Percentiles rank a stretch among this genome's conserved stretches.
These are phyloP conservation scores for Trichoderma simmonsii DNA, from an alignment of 2,329 filamentous ascomycete genomes.

Conservation along the genomic window DNA sequence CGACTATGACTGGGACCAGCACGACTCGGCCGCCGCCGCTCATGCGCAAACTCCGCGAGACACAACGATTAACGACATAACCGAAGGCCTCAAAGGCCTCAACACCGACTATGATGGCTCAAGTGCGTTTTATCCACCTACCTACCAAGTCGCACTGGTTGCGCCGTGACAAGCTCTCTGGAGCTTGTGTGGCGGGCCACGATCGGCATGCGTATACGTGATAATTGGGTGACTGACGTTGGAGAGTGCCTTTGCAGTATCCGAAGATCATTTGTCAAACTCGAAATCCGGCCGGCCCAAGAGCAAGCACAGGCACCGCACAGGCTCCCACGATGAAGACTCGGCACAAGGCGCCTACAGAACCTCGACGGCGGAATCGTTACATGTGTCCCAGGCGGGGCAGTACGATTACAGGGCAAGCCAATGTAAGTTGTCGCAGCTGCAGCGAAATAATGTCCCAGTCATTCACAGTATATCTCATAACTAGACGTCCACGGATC, in stretches of 20 bases:
- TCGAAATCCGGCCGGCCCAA: constrained; percentile 19
- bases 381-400: constrained; percentile 12
- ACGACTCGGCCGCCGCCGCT: constrained; percentile 4
- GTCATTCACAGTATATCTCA: neutral
- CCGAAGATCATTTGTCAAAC: constrained; percentile 11
- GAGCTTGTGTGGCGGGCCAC: neutral
- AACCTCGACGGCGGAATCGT: constrained; percentile 9
- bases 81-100: constrained; percentile 15
- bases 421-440: constrained; percentile 17
- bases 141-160: neutral
- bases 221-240: constrained; percentile 4
- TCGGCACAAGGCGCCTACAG: constrained; percentile 9
- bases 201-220: neutral
- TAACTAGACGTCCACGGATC: constrained; percentile 18
- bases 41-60: constrained; percentile 20
- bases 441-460: neutral
- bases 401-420: constrained; percentile 13
- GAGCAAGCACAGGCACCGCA: constrained; percentile 19
- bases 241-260: neutral
- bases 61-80: constrained; percentile 17
- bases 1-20: constrained; percentile 24
- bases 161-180: neutral
- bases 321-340: constrained; percentile 15
- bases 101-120: constrained; percentile 9
- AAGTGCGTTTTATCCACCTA: constrained; percentile 15